Conservation (phyloP, 345 rosid species). For the Populus nigra region DNA sequence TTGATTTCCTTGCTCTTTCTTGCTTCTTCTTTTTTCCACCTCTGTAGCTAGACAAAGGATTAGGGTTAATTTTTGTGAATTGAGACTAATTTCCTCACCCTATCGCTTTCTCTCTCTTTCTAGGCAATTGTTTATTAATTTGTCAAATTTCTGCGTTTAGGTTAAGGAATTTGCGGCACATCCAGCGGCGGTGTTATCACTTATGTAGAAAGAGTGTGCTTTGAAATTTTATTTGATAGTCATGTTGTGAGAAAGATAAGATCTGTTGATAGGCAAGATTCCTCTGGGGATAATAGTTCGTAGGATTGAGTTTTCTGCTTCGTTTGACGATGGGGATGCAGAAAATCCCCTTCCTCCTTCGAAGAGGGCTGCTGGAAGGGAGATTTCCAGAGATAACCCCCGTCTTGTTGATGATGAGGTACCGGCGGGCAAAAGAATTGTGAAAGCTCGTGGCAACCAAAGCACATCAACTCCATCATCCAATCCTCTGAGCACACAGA, state of each 20-base stretch:
- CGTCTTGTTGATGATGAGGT: slow-evolving; percentile 89
- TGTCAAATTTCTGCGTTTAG: too few relatives aligned
- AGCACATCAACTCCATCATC: slow-evolving; percentile 44
- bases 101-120: too few relatives aligned
- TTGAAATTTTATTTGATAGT: not conserved
- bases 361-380: slow-evolving; percentile 93
- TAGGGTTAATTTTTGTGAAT: too few relatives aligned
- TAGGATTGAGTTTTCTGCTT: not conserved
- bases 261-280: slow-evolving; percentile 11
- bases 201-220: not conserved
- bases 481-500: slow-evolving; percentile 40
- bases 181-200: too few relatives aligned
- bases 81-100: too few relatives aligned
- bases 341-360: slow-evolving; percentile 70
- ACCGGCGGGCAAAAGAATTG: slow-evolving; percentile 69
- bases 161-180: too few relatives aligned
- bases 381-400: slow-evolving; percentile 73
- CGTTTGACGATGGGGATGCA: slow-evolving; percentile 55
- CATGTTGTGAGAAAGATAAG: not conserved
- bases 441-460: slow-evolving; percentile 63
- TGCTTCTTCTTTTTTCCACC: too few relatives aligned
- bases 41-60: too few relatives aligned
- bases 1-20: too few relatives aligned
- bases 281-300: not conserved
- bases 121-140: too few relatives aligned